A percentile compares a stretch with the other conserved stretches of the same genome.
Evolutionary conservation across 192 early-diverging fungal species (phyloP).

Genomic region (Phycomyces blakesleeanus): DNA sequence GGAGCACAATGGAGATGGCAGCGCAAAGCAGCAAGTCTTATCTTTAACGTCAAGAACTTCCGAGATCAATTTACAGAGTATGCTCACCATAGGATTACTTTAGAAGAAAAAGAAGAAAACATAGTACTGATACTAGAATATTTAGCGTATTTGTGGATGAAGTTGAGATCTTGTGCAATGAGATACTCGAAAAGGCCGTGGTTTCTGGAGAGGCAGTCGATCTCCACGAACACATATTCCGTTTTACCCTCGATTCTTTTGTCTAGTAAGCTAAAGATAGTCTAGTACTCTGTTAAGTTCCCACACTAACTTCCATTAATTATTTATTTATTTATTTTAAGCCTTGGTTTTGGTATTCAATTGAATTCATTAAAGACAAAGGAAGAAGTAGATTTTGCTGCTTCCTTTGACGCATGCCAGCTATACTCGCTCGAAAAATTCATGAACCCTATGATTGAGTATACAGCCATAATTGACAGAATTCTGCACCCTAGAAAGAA

Average conservation of each 20-base stretch:
- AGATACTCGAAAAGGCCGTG: constrained; percentile 25
- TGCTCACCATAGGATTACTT: no score
- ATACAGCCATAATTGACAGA: neutral
- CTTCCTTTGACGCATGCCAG: constrained; percentile 50
- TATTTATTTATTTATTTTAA: constrained; percentile 2
- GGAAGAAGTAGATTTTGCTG: constrained; percentile 45
- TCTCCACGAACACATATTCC: constrained; percentile 42
- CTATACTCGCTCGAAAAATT: constrained; percentile 27
- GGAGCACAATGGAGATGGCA: constrained; percentile 62
- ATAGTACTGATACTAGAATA: neutral
- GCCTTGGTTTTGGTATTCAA: constrained; percentile 46
- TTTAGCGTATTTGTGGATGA: constrained; percentile 34
- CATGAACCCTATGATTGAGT: constrained; percentile 22
- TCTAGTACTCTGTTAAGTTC: no score
- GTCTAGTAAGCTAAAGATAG: constrained; percentile 32
- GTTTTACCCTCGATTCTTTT: constrained; percentile 47
- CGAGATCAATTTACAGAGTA: constrained; percentile 39
- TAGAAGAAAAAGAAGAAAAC: no score
- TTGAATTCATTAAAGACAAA: constrained; percentile 37
- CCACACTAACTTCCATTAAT: no score
- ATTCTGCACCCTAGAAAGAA: constrained; percentile 15
- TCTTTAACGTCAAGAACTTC: constrained; percentile 40
- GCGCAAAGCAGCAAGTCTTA: constrained; percentile 46
- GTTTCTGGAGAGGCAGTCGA: constrained; percentile 34
- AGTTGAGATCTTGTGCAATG: constrained; percentile 13